Evolutionary conservation across 2,329 filamentous ascomycete species (phyloP).

Genomic region (Calonectria naviculata): DNA sequence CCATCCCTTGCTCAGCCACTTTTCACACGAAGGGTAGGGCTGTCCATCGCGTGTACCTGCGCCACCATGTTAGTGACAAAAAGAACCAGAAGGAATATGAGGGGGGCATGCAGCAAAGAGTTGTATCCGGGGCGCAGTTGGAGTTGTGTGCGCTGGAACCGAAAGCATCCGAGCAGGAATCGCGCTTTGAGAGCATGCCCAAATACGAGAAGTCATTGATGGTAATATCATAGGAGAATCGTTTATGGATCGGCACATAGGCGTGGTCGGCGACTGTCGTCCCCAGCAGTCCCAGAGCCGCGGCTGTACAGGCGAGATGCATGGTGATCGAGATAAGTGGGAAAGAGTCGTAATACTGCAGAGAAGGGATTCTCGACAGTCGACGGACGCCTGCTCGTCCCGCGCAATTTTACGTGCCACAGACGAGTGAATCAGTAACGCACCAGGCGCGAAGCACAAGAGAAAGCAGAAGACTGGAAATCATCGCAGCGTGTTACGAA

Average conservation of each 20-base stretch:
- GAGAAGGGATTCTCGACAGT: background rate
- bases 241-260: slow-evolving; percentile 23
- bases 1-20: slow-evolving; percentile 28
- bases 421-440: slow-evolving; percentile 11
- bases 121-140: slow-evolving; percentile 24
- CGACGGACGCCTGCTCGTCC: background rate
- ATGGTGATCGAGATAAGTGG: background rate
- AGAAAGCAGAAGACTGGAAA: background rate
- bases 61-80: background rate
- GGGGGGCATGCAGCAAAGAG: slow-evolving; percentile 26
- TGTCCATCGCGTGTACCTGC: slow-evolving; percentile 19
- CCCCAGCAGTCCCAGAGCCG: slow-evolving; percentile 7
- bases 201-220: slow-evolving; percentile 25
- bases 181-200: slow-evolving; percentile 28
- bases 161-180: slow-evolving; percentile 29
- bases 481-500: background rate
- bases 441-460: background rate
- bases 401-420: background rate
- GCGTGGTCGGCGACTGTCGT: slow-evolving; percentile 2
- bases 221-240: slow-evolving; percentile 15
- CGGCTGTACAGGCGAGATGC: background rate
- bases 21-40: slow-evolving; percentile 26
- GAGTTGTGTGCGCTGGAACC: slow-evolving; percentile 23
- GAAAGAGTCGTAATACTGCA: background rate
- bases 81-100: too few relatives aligned